phyloP scores from a whole-genome alignment of 768 basidiomycete species.

The Tylopilus plumbeoviolaceoides region DNA sequence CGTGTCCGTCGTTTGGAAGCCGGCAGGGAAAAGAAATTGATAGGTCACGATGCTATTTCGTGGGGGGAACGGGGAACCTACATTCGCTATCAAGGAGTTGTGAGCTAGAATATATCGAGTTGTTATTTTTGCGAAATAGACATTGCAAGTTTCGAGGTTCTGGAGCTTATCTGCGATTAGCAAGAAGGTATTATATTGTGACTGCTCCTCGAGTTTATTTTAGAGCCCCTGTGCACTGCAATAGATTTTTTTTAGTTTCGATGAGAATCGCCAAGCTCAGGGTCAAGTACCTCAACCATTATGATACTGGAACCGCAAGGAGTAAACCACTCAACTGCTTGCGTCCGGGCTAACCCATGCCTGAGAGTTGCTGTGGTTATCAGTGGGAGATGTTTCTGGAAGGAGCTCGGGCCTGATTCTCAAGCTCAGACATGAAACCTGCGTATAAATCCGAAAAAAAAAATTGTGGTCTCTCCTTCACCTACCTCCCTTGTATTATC shows the following conservation, averaged over 20 bases:
- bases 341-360: background rate
- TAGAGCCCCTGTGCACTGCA: no score
- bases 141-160: no score
- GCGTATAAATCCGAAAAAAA: conserved; percentile 12
- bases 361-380: conserved; percentile 5
- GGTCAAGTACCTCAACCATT: background rate
- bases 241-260: background rate
- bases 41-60: no score
- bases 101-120: no score
- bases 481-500: background rate
- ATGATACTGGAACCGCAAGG: background rate
- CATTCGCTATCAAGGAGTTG: no score
- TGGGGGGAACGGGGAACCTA: no score
- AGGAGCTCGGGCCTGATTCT: background rate
- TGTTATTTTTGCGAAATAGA: no score
- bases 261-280: conserved; percentile 2
- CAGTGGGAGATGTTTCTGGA: background rate
- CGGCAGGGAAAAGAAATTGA: no score
- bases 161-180: no score
- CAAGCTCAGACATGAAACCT: background rate
- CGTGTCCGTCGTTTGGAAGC: no score
- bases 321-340: background rate
- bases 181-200: no score
- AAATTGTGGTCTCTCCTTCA: background rate
- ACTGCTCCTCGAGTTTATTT: no score